Percentiles rank a stretch among this genome's conserved stretches.
Evolutionary conservation across 805 yeast species (phyloP).

Genomic region (Saccharomycopsis lassenensis): DNA sequence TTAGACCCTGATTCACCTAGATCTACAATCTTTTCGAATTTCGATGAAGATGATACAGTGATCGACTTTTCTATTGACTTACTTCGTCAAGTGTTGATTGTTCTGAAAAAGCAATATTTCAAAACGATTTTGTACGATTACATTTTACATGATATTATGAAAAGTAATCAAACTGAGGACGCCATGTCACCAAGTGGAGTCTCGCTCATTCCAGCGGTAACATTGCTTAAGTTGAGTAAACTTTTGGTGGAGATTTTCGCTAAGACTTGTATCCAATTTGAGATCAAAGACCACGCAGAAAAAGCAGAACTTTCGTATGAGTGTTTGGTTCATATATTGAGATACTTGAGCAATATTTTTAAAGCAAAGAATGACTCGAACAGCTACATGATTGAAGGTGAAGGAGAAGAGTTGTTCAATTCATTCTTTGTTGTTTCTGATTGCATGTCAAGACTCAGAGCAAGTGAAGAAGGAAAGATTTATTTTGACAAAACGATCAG

Average conservation of each 20-base stretch:
- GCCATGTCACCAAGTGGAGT: background rate
- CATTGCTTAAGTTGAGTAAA: constrained; percentile 2
- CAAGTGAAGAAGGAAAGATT: constrained; percentile 4
- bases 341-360: background rate
- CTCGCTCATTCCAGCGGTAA: background rate
- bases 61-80: constrained; percentile 3
- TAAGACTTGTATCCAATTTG: background rate
- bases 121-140: constrained; percentile 4
- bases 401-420: too few relatives aligned
- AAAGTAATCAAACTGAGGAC: background rate
- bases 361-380: too few relatives aligned
- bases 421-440: constrained; percentile 12
- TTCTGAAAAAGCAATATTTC: constrained; percentile 4
- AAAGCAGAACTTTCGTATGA: constrained; percentile 6
- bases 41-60: constrained; percentile 6
- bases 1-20: background rate
- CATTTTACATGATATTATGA: constrained; percentile 4
- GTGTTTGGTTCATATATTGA: background rate
- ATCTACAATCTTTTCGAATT: constrained; percentile 4
- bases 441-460: constrained; percentile 13
- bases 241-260: constrained; percentile 3
- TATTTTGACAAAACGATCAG: constrained; percentile 12
- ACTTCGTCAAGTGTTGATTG: constrained; percentile 1
- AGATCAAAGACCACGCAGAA: constrained; percentile 3
- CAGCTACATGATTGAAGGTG: too few relatives aligned